Evolutionary conservation across 192 early-diverging fungal genomes (phyloP), one percentile per base, ranked within the genome.

Genomic region (Podila minutissima): DNA sequence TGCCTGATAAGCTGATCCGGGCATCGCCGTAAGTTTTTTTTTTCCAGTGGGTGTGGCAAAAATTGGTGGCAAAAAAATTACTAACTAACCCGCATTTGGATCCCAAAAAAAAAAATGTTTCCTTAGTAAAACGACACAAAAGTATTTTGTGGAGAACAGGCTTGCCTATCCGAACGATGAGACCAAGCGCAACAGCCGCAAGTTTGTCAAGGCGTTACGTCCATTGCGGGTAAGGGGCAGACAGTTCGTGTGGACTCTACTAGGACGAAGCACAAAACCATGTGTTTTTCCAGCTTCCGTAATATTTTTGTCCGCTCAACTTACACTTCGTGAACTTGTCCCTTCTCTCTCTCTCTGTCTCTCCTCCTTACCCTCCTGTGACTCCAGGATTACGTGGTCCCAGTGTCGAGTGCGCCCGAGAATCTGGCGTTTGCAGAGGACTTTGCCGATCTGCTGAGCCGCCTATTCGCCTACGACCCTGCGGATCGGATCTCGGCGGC

Each of bases 401-500:
- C 76, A 10, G 20, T 58, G 69, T 76, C 86, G 81, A 67, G 76
- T 86, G 55, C 86, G 9, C 83, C 84, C 0, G 63, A 82, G 12
- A 74, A 67, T 28, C 82, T 79, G 38, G 71, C 82, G 20, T 83
- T 87, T 50, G 73, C 84, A 74, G 31, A 74, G 33, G 73, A 88
- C 59, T 91, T 96, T 82, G 72, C 89, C 68, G 89, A 96, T 68
- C 76, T 98, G 66, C 83, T 98, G 59, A 83, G 83, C 68, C 83
- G 86, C 38, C 66, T 98, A 81, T 83, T 98, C 46, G 84, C 86
- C 46, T 96, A 93, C 83, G 94, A 97, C 66, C 96, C 97, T 2
- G 71, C 70, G 46, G 74, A 91, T 29, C 88, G 97, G 48, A 93
- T 97, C 49, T 89, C 94, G 5, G 96, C 97, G 15, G 85, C 89